These are phyloP conservation scores for Puccinellia tenuiflora DNA, from an alignment of 176 grass and related monocot genomes.

Conservation along the genomic window DNA sequence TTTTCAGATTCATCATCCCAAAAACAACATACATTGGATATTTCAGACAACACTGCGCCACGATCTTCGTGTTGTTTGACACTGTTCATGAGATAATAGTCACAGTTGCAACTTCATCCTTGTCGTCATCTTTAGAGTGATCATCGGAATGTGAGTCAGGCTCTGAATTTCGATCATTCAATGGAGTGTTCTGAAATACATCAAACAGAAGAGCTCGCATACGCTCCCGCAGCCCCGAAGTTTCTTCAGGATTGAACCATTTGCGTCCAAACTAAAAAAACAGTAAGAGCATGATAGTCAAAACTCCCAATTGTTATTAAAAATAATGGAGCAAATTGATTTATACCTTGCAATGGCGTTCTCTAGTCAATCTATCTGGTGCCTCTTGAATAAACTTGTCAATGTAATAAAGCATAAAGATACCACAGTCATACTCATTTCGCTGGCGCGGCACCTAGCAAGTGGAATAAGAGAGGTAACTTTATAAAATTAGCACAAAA, in stretches of 20 bases:
- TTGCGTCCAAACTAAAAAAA: conserved; percentile 45
- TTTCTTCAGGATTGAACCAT: conserved; percentile 44
- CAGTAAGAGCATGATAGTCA: conserved; percentile 9
- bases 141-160: background rate
- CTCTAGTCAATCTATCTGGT: conserved; percentile 31
- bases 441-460: conserved; percentile 49
- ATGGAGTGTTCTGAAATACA: conserved; percentile 14
- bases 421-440: conserved; percentile 50
- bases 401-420: conserved; percentile 59
- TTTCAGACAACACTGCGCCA: background rate
- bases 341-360: conserved; percentile 38
- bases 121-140: background rate
- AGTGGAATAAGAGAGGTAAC: conserved; percentile 3
- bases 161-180: background rate
- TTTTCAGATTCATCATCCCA: background rate
- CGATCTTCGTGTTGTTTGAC: background rate
- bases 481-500: conserved; percentile 25
- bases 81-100: background rate
- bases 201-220: conserved; percentile 32
- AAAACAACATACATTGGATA: background rate
- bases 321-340: background rate
- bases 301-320: background rate
- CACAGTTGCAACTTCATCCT: background rate
- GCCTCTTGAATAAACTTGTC: conserved; percentile 55
- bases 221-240: conserved; percentile 25